phyloP scores from a whole-genome alignment of 257 asterid species.

The Petunia axillaris region DNA sequence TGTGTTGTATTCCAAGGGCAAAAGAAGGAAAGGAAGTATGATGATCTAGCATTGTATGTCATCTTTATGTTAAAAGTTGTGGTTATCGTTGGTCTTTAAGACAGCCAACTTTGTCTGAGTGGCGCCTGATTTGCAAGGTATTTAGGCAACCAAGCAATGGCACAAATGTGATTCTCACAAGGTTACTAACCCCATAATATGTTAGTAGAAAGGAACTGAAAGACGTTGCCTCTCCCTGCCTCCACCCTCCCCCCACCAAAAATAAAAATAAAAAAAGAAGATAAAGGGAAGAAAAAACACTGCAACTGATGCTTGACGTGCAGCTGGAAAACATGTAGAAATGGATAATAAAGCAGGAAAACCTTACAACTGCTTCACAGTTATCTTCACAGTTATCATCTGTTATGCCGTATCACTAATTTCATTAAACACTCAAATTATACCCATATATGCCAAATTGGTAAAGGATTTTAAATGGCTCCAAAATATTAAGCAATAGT shows the following conservation, averaged over 20 bases:
- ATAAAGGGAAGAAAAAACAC: background rate
- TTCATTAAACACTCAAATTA: conserved; percentile 19
- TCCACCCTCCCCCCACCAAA: too few relatives aligned
- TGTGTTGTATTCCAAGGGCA: background rate
- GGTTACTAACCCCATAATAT: too few relatives aligned
- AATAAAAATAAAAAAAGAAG: background rate
- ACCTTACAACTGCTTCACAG: background rate
- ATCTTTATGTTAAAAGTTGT: background rate
- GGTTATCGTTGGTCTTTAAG: background rate
- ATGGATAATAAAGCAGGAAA: background rate
- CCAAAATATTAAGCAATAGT: conserved; percentile 6
- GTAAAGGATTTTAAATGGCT: background rate
- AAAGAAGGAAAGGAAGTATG: background rate
- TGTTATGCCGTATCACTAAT: conserved; percentile 6
- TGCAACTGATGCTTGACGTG: background rate
- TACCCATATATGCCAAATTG: background rate
- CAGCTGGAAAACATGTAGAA: background rate
- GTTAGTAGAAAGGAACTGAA: too few relatives aligned
- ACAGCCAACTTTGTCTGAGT: too few relatives aligned
- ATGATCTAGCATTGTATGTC: background rate
- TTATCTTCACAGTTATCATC: background rate
- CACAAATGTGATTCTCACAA: too few relatives aligned
- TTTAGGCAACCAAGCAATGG: too few relatives aligned
- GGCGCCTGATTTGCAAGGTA: too few relatives aligned
- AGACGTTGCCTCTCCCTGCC: too few relatives aligned